Evolutionary conservation across 2,329 filamentous ascomycete species (phyloP).

Genomic region (Fusarium continuum): DNA sequence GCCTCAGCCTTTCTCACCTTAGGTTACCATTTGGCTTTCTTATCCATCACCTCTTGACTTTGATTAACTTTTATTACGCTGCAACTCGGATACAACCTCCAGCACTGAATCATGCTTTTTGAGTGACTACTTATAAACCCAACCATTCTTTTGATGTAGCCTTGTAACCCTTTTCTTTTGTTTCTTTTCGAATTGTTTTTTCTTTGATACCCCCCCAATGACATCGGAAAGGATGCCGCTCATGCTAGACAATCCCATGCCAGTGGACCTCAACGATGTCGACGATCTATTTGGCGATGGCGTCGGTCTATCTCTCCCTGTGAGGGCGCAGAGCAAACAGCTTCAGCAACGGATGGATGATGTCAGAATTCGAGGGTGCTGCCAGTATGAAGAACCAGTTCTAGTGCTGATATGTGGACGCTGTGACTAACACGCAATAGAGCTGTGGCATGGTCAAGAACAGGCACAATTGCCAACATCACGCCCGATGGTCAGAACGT

Average conservation of each 20-base stretch:
- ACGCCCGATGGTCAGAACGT: conserved; percentile 75
- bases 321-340: conserved; percentile 62
- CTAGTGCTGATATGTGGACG: background rate
- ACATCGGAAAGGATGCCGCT: conserved; percentile 55
- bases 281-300: conserved; percentile 82
- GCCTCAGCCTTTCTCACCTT: conserved; percentile 38
- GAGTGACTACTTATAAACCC: conserved; percentile 15
- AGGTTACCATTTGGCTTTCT: conserved; percentile 14
- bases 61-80: conserved; percentile 14
- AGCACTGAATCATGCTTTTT: conserved; percentile 23
- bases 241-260: conserved; percentile 55
- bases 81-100: conserved; percentile 4
- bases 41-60: conserved; percentile 11
- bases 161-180: conserved; percentile 1
- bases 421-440: conserved; percentile 55
- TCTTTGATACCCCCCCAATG: conserved; percentile 44
- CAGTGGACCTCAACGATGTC: conserved; percentile 66
- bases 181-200: conserved; percentile 23
- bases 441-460: conserved; percentile 86
- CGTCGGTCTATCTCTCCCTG: conserved; percentile 64
- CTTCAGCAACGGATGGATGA: conserved; percentile 80
- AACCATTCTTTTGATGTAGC: conserved; percentile 20
- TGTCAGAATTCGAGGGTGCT: conserved; percentile 77
- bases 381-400: conserved; percentile 69
- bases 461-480: conserved; percentile 86